phyloP scores from a whole-genome alignment of 2,329 filamentous ascomycete species.

The Ophiostoma pallidulum region DNA sequence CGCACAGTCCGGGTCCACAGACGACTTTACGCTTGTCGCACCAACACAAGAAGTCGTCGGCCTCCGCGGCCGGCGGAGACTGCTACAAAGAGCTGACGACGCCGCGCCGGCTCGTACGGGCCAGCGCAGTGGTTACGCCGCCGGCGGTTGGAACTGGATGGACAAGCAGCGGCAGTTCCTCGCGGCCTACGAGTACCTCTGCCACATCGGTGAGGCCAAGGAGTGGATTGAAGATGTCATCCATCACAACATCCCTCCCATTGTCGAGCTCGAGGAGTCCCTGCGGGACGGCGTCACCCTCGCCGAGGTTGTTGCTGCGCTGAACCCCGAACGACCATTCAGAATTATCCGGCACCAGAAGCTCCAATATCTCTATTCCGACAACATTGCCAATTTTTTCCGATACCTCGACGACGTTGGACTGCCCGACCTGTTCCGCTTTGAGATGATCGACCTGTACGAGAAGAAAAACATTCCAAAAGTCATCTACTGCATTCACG shows the following conservation, averaged over 20 bases:
- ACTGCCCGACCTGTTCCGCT: conserved; percentile 88
- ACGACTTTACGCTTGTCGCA: conserved; percentile 72
- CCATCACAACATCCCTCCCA: conserved; percentile 74
- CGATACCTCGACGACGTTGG: conserved; percentile 85
- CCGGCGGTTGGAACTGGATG: conserved; percentile 93
- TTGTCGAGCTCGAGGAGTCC: conserved; percentile 88
- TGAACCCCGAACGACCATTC: conserved; percentile 65
- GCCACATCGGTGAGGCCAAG: conserved; percentile 96
- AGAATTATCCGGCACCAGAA: conserved; percentile 80
- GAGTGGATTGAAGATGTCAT: conserved; percentile 97
- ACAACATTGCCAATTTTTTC: conserved; percentile 97
- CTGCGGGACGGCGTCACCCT: conserved; percentile 87
- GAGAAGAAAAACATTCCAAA: conserved; percentile 99
- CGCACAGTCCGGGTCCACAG: conserved; percentile 62
- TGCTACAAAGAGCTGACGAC: conserved; percentile 65
- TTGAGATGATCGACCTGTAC: conserved; percentile 94
- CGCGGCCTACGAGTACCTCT: conserved; percentile 96
- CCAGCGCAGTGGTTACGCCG: conserved; percentile 52
- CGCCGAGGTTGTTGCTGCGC: conserved; percentile 83
- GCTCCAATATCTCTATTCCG: conserved; percentile 89
- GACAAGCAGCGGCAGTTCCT: conserved; percentile 95
- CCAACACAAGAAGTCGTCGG: conserved; percentile 80
- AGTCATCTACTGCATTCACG: conserved; percentile 97
- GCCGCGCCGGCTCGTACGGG: conserved; percentile 37
- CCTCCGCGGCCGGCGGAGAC: conserved; percentile 68